Conservation (phyloP, 768 basidiomycete genomes). For the Auriscalpium vulgare region DNA sequence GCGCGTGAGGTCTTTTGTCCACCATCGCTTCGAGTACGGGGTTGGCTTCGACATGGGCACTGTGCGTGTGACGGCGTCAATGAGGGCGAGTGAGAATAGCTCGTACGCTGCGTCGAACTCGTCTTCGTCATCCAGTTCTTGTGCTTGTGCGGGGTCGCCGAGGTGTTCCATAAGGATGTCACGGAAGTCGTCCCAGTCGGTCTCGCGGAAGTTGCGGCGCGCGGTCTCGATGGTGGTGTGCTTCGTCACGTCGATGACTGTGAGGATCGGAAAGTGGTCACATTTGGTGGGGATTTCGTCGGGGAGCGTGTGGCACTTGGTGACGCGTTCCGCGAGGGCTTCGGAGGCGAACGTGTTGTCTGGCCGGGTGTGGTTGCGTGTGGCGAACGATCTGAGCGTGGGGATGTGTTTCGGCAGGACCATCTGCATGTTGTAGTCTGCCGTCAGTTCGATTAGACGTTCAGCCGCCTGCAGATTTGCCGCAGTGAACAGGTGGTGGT, state of each 20-base stretch:
- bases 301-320: neutral
- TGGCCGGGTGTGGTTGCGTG: conserved; percentile 9
- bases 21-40: neutral
- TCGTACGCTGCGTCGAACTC: neutral
- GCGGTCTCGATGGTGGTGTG: neutral
- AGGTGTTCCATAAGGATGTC: neutral
- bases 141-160: neutral
- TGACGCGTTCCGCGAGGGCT: neutral
- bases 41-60: neutral
- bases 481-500: conserved; percentile 29
- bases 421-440: conserved; percentile 25
- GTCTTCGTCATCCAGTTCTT: neutral
- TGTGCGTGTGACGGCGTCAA: too few relatives aligned
- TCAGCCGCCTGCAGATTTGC: conserved; percentile 17
- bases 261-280: neutral
- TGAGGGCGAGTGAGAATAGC: neutral
- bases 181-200: neutral
- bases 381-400: conserved; percentile 22
- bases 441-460: conserved; percentile 21
- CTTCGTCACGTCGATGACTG: neutral
- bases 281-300: neutral
- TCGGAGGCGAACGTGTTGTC: neutral
- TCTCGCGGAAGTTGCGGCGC: neutral
- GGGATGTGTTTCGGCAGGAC: conserved; percentile 25
- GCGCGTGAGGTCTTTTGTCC: neutral